Percentiles rank a stretch among this genome's conserved stretches.
These are phyloP conservation scores for Dalechampia spathulata DNA, from an alignment of 441 rosid species.

Conservation along the genomic window DNA sequence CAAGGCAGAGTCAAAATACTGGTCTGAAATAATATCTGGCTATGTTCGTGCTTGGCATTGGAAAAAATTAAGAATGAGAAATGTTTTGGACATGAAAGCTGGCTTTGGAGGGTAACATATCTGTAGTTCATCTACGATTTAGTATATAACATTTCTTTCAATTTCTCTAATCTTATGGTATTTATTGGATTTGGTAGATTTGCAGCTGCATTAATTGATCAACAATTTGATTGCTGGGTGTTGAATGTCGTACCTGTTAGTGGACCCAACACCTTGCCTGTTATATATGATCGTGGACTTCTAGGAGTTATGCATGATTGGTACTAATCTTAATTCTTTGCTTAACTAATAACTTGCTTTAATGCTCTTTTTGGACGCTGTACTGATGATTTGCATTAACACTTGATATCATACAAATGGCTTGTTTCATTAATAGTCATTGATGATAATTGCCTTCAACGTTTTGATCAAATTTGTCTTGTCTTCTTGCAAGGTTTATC, in stretches of 20 bases:
- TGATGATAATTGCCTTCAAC: neutral
- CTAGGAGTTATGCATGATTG: constrained; percentile 96
- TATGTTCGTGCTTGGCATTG: constrained; percentile 70
- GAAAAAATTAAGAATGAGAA: constrained; percentile 78
- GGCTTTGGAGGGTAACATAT: constrained; percentile 85
- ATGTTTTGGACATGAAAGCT: constrained; percentile 96
- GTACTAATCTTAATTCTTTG: constrained; percentile 33
- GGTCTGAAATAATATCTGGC: constrained; percentile 69
- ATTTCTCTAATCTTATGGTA: constrained; percentile 6
- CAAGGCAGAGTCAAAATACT: constrained; percentile 83
- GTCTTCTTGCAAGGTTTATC: too few relatives aligned
- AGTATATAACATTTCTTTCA: constrained; percentile 3
- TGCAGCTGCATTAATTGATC: constrained; percentile 79
- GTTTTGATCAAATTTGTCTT: constrained; percentile 1
- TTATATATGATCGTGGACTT: constrained; percentile 93
- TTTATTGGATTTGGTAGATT: constrained; percentile 47
- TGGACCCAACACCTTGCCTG: constrained; percentile 90
- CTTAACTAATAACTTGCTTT: constrained; percentile 1
- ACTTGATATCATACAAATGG: neutral
- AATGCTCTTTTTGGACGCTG: constrained; percentile 6
- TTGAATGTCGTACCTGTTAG: constrained; percentile 87
- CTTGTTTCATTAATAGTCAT: neutral
- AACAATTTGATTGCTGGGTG: constrained; percentile 79
- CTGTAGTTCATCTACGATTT: constrained; percentile 10
- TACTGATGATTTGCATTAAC: too few relatives aligned